phyloP scores from a whole-genome alignment of 345 rosid genomes.

The Eucalyptus cloeziana region DNA sequence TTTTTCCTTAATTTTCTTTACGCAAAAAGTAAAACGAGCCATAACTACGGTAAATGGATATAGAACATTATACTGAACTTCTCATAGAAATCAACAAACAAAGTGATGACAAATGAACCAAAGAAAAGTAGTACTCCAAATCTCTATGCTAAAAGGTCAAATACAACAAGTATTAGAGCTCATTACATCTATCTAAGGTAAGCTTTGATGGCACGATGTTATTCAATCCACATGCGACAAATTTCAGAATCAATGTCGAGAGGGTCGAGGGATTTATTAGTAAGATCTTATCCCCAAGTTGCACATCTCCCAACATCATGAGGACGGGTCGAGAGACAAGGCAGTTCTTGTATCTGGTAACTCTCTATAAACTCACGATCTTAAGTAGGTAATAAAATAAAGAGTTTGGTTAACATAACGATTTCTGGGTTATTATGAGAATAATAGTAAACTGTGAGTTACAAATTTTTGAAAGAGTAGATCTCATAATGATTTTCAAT shows the following conservation, averaged over 20 bases:
- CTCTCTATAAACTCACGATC: rapidly evolving
- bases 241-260: neutral
- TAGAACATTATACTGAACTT: neutral
- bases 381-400: rapidly evolving
- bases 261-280: neutral
- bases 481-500: rapidly evolving
- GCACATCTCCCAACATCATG: neutral
- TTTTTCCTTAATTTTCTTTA: neutral
- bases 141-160: neutral
- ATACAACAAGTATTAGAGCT: too few relatives aligned
- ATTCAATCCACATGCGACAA: neutral
- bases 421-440: rapidly evolving
- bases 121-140: neutral
- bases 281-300: neutral
- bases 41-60: neutral
- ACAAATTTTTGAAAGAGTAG: too few relatives aligned
- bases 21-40: neutral
- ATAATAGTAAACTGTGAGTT: rapidly evolving
- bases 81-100: neutral
- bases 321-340: neutral
- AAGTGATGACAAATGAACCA: neutral
- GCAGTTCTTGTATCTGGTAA: neutral
- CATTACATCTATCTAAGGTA: neutral
- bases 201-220: neutral
- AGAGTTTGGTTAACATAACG: rapidly evolving